These are phyloP conservation scores for Insectozyma bohioensis DNA, from an alignment of 1,139 yeast species.

Conservation along the genomic window DNA sequence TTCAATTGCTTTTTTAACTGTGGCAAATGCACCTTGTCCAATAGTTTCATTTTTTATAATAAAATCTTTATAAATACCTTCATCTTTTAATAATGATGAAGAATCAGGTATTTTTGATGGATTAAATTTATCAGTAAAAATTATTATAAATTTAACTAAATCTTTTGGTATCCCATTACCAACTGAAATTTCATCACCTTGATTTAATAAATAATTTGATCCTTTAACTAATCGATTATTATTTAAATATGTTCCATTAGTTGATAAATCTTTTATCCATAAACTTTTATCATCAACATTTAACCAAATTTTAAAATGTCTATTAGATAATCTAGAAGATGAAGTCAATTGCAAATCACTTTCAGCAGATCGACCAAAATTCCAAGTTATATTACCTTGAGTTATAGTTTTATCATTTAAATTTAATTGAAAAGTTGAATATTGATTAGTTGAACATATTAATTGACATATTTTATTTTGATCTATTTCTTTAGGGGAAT, in stretches of 20 bases:
- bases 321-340: slow-evolving; percentile 71
- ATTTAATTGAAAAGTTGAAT: slow-evolving; percentile 42
- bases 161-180: slow-evolving; percentile 86
- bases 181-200: slow-evolving; percentile 89
- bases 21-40: slow-evolving; percentile 97
- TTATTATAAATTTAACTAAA: slow-evolving; percentile 70
- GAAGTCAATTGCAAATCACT: slow-evolving; percentile 61
- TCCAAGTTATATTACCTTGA: slow-evolving; percentile 56
- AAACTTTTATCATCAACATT: slow-evolving; percentile 53
- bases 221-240: slow-evolving; percentile 70
- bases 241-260: slow-evolving; percentile 91
- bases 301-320: slow-evolving; percentile 73
- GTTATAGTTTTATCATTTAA: slow-evolving; percentile 21
- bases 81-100: slow-evolving; percentile 24
- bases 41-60: slow-evolving; percentile 80
- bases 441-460: slow-evolving; percentile 70
- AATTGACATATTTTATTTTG: slow-evolving; percentile 42
- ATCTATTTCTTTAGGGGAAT: slow-evolving; percentile 31
- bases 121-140: slow-evolving; percentile 48
- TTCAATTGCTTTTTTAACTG: slow-evolving; percentile 87
- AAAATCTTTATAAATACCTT: slow-evolving; percentile 69
- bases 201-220: slow-evolving; percentile 79
- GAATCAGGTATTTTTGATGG: slow-evolving; percentile 30
- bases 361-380: slow-evolving; percentile 72
- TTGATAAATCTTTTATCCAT: slow-evolving; percentile 70